phyloP scores from a whole-genome alignment of 306 rosid species.

The Hippophae tibetana region DNA sequence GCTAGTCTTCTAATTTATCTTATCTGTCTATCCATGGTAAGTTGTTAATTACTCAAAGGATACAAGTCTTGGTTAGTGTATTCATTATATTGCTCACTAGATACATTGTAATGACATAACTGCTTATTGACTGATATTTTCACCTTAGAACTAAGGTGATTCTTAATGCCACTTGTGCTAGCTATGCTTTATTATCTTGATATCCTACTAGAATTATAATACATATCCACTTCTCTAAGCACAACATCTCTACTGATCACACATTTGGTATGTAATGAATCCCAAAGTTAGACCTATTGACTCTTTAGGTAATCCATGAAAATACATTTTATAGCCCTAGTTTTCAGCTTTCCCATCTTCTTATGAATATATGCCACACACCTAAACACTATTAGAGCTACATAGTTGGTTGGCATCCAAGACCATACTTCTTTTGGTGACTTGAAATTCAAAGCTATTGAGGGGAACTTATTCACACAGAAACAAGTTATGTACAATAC shows the following conservation, averaged over 20 bases:
- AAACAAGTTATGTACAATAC: background rate
- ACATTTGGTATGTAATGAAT: background rate
- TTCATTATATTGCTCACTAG: rapidly evolving
- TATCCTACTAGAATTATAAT: background rate
- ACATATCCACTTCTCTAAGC: background rate
- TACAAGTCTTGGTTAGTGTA: background rate
- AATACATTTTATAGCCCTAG: background rate
- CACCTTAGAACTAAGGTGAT: too few species aligned
- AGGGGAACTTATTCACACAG: background rate
- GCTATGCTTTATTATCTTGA: background rate
- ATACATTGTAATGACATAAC: too few species aligned
- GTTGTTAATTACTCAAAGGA: background rate
- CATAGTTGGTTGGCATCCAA: background rate
- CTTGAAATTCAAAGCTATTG: background rate
- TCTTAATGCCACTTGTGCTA: too few species aligned
- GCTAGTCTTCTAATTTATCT: background rate
- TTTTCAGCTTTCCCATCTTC: background rate
- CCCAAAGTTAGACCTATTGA: background rate
- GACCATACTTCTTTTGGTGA: background rate
- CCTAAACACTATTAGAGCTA: background rate
- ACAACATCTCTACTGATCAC: background rate
- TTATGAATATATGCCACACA: background rate
- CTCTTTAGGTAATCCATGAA: background rate
- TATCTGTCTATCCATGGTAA: background rate
- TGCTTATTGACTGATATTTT: too few species aligned